phyloP scores from a whole-genome alignment of 257 asterid genomes.

The Fraxinus cuspidata region DNA sequence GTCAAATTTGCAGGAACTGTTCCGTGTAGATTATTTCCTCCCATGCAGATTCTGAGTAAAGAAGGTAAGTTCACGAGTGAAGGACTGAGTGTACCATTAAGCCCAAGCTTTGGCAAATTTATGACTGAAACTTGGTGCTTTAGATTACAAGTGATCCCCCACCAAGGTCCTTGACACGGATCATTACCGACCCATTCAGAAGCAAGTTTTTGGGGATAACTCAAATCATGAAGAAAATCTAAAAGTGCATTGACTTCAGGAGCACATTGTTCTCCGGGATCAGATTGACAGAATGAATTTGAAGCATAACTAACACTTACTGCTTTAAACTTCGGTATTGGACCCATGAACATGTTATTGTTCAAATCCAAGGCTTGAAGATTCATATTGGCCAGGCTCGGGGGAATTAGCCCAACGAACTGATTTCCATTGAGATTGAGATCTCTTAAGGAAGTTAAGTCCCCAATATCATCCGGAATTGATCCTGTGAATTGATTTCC shows the following conservation, averaged over 20 bases:
- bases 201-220: conserved; percentile 60
- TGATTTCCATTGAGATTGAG: conserved; percentile 63
- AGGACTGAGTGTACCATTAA: conserved; percentile 73
- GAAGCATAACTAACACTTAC: conserved; percentile 41
- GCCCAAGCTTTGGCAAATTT: conserved; percentile 61
- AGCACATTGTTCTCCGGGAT: conserved; percentile 57
- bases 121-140: conserved; percentile 53
- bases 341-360: conserved; percentile 82
- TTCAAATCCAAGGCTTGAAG: conserved; percentile 55
- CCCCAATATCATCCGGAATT: conserved; percentile 66
- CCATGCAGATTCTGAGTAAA: conserved; percentile 60
- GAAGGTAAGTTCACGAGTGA: conserved; percentile 58
- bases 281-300: conserved; percentile 61
- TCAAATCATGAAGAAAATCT: conserved; percentile 56
- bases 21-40: conserved; percentile 65
- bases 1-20: conserved; percentile 54
- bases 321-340: conserved; percentile 64
- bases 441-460: conserved; percentile 48
- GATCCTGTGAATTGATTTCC: conserved; percentile 71
- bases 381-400: conserved; percentile 52
- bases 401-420: conserved; percentile 65
- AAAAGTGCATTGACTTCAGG: conserved; percentile 69
- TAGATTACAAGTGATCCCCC: conserved; percentile 59
- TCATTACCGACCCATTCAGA: conserved; percentile 65
- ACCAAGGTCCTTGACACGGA: conserved; percentile 76